A percentile compares a stretch with the other conserved stretches of the same genome.
phyloP scores from a whole-genome alignment of 2,329 filamentous ascomycete genomes.

The Penicillium hordei region DNA sequence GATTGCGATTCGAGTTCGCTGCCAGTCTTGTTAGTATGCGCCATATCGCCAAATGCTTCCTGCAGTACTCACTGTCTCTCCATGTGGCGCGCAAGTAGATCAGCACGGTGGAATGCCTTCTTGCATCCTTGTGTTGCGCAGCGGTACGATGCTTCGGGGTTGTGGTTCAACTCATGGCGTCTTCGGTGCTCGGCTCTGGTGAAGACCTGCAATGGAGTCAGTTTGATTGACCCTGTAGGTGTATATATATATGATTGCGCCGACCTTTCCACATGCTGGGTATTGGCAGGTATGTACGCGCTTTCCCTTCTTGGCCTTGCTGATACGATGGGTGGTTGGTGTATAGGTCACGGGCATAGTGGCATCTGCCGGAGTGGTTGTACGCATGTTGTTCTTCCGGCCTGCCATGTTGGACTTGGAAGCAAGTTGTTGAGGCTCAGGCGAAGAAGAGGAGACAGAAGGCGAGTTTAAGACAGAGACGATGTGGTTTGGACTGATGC shows the following conservation, averaged over 20 bases:
- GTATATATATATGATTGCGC: constrained; percentile 18
- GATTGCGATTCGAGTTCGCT: constrained; percentile 41
- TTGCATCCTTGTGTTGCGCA: constrained; percentile 47
- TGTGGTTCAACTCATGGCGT: constrained; percentile 54
- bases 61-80: constrained; percentile 48
- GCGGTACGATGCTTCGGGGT: constrained; percentile 47
- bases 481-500: constrained; percentile 23
- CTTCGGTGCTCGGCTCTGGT: constrained; percentile 51
- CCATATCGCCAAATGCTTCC: background rate
- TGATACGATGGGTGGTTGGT: constrained; percentile 51
- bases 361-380: constrained; percentile 32
- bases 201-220: constrained; percentile 42
- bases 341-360: constrained; percentile 46
- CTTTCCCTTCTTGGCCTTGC: constrained; percentile 55
- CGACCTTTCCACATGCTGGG: constrained; percentile 50
- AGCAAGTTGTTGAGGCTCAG: constrained; percentile 13
- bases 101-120: constrained; percentile 50
- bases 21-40: constrained; percentile 14
- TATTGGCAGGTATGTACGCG: constrained; percentile 51
- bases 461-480: constrained; percentile 25
- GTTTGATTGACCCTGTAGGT: constrained; percentile 7
- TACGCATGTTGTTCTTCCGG: constrained; percentile 33
- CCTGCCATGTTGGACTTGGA: constrained; percentile 19
- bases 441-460: constrained; percentile 18
- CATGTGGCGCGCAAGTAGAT: constrained; percentile 50